Base-by-base conservation (phyloP, 2,329 filamentous ascomycete genomes). In the Domatiomyces catenatus region DNA sequence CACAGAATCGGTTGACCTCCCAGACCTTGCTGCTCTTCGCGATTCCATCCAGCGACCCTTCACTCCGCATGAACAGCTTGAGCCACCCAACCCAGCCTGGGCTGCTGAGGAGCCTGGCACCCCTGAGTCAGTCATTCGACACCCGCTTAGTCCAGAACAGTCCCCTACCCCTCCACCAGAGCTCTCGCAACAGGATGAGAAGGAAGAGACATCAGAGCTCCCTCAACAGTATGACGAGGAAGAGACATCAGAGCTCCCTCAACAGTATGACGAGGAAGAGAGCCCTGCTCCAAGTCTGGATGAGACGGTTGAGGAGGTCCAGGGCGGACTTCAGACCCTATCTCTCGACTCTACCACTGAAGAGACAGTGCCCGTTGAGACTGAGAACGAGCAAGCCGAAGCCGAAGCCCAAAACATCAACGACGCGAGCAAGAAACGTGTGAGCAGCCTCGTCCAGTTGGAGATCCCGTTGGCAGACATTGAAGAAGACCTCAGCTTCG, bases 121-220 rank as follows among this genome's bases (percentile, higher is more conserved):
- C 6, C 89, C 90, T 12, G 85, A 88, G 47, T 96, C 90, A 5
- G 89, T 96, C 19, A 90, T 95, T 56, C 84, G 86, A 54, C 85
- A 89, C 61, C 79, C 81, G 1, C 66, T 86, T 46, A 68, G 71
- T 1, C 69, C 32, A 12, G 32, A 39, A 2, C 12, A 39, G 10
- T 39, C 32, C 2, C 32, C 15, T 4, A 39, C 32, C 15, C 53
- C 17, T 54, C 55, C 8, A 52, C 55, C 22, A 54, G 28, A 17
- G 55, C 51, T 42, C 54, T 51, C 18, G 49, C 54, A 8, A 44
- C 54, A 47, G 42, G 51, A 55, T 46, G 48, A 28, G n/a, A 53
- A 51, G 39, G 51, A 55, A 43, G 48, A 17, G 2, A 55, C 8
- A 52, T 53, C 22, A 54, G 28, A 17, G 55, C 51, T 42, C 54